Conservation (phyloP, 139 green algal species). For the Tetradesmus obliquus region DNA sequence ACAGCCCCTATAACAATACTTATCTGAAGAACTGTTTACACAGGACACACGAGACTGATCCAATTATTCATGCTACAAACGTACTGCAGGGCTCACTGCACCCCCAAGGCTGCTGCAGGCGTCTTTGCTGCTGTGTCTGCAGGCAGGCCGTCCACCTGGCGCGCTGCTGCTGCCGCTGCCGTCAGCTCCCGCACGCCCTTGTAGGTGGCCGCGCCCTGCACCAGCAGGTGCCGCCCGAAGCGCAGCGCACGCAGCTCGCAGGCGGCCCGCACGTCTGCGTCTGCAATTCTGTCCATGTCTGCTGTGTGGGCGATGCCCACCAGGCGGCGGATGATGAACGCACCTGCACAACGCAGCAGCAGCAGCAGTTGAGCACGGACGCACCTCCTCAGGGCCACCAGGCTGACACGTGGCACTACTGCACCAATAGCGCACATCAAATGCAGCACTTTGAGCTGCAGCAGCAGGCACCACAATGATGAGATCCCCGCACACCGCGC, state of each 20-base stretch:
- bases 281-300: conserved; percentile 91
- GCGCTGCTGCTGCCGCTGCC: conserved; percentile 25
- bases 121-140: neutral
- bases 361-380: neutral
- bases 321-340: conserved; percentile 87
- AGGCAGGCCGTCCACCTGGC: conserved; percentile 19
- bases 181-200: conserved; percentile 11
- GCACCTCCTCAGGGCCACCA: too few relatives aligned
- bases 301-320: conserved; percentile 95
- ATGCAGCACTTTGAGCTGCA: neutral
- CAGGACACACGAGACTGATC: too few relatives aligned
- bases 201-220: conserved; percentile 44
- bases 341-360: conserved; percentile 61
- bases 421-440: neutral
- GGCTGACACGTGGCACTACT: neutral
- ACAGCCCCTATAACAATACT: too few relatives aligned
- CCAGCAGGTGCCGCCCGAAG: conserved; percentile 78
- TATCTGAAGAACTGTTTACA: too few relatives aligned
- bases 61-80: too few relatives aligned
- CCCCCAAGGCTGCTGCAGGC: neutral
- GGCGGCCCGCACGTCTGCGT: conserved; percentile 72
- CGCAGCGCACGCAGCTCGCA: conserved; percentile 87
- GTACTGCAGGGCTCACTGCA: too few relatives aligned
- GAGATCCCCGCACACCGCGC: neutral
- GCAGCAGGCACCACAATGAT: neutral